Evolutionary conservation across 495 filamentous ascomycete genomes (phyloP), one percentile per base, ranked within the genome.

Genomic region (Penicillium goetzii): DNA sequence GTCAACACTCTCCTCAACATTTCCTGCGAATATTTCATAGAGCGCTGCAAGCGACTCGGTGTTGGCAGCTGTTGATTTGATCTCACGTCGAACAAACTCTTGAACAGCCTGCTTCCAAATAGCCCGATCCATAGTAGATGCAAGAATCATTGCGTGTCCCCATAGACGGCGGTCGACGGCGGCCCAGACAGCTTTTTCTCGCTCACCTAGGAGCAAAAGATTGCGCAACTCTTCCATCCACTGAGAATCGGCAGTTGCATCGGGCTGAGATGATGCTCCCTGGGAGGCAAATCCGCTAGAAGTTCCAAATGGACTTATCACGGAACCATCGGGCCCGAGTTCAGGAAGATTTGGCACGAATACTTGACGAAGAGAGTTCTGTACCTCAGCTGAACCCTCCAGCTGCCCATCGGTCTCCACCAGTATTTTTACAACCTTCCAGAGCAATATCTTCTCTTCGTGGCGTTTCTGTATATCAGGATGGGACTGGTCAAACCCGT

Each of bases 81-180:
- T 90, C 69, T 99, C 94, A 61, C 92, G 89, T 67, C 91, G 88
- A 15, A 98, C 89, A 70, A 98, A 99, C 64, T 98, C 92, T 67
- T 96, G 92, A 2, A 91, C 86, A 21, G 98, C 93, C 68, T 96
- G 91, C 72, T 92, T 97, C 86, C 92, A 97, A 23, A 94, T 84
- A 9, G 81, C 76, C 56, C 79, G 82, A 33, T 84, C 83, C 56
- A 87, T 68, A 2, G 94, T 94, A 36, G 90, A 92, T 19, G 96
- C 87, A 47, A 99, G 86, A 40, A 98, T 84, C 82, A 99, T 88
- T 10, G 96, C 96, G 76, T 99, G 96, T 12, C 90, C 94, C 96
- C 96, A 99, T 4, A 98, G 79, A 40, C 92, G 87, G 72, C 90
- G 89, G 70, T 99, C 96, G n/a, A 91, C 93, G 8, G 96, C 96